These are phyloP conservation scores for Nannochloris sp. DNA, from an alignment of 139 green algal species.

Conservation along the genomic window DNA sequence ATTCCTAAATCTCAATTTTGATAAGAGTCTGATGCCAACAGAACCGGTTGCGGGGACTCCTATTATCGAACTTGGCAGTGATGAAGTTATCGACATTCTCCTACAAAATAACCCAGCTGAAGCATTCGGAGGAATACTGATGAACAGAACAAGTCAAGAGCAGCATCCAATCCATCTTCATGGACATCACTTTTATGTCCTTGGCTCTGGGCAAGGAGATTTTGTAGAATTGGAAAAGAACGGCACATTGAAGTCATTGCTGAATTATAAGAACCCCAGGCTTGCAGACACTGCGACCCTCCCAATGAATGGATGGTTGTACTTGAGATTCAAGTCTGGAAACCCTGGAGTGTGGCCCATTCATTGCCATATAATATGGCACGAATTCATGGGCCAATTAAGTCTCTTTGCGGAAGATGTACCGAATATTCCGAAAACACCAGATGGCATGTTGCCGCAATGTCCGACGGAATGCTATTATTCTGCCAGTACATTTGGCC, in stretches of 20 bases:
- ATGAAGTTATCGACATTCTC: slow-evolving; percentile 16
- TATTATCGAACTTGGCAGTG: slow-evolving; percentile 8
- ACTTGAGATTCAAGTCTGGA: slow-evolving; percentile 4
- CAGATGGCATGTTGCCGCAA: not conserved
- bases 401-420: not conserved
- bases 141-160: slow-evolving; percentile 26
- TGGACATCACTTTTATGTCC: slow-evolving; percentile 42
- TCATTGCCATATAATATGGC: slow-evolving; percentile 45
- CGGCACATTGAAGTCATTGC: not conserved
- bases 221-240: slow-evolving; percentile 12
- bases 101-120: slow-evolving; percentile 31
- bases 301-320: not conserved
- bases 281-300: slow-evolving; percentile 20
- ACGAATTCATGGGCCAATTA: slow-evolving; percentile 45
- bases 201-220: slow-evolving; percentile 16
- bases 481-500: not conserved
- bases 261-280: slow-evolving; percentile 1
- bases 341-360: slow-evolving; percentile 39
- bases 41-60: slow-evolving; percentile 17
- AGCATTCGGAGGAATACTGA: slow-evolving; percentile 12
- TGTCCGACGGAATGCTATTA: not conserved
- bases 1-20: slow-evolving; percentile 6
- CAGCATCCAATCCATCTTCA: slow-evolving; percentile 57
- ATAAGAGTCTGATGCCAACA: slow-evolving; percentile 7
- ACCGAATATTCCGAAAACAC: not conserved